These are phyloP conservation scores for Mycena filopes DNA, from an alignment of 768 basidiomycete species.

Conservation along the genomic window DNA sequence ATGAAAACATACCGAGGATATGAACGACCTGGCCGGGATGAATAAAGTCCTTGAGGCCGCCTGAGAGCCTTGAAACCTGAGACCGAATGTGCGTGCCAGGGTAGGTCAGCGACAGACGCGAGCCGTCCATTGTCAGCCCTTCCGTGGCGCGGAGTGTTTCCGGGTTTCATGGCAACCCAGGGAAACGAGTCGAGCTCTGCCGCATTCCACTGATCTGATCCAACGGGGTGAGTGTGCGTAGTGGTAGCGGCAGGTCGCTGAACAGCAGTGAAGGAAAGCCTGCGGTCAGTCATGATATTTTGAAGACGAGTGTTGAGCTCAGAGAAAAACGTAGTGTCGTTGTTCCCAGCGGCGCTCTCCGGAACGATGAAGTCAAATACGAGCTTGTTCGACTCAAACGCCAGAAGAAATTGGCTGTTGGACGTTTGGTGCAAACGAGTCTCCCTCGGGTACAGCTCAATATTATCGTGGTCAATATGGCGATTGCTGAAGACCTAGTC, in stretches of 20 bases:
- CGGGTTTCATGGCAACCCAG: not conserved
- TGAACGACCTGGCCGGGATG: not conserved
- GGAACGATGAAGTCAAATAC: not conserved
- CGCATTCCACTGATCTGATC: not conserved
- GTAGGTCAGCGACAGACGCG: not conserved
- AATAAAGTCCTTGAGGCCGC: not conserved
- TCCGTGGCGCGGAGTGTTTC: not conserved
- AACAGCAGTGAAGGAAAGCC: too few species aligned
- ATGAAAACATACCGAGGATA: not conserved
- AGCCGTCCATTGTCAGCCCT: not conserved
- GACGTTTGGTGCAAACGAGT: not conserved
- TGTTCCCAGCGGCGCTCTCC: not conserved
- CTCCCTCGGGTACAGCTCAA: not conserved
- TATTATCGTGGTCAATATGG: too few species aligned
- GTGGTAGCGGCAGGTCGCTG: too few species aligned
- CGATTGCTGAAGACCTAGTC: too few species aligned
- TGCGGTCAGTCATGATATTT: too few species aligned
- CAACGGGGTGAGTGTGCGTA: not conserved
- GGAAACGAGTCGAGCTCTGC: not conserved
- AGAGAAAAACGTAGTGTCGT: not conserved
- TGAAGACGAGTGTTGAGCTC: not conserved
- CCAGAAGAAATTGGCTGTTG: not conserved
- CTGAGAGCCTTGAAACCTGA: not conserved
- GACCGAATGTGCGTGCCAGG: not conserved
- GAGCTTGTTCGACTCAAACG: not conserved